Conservation (phyloP, 73 alveolate species). For the Stentor coeruleus region DNA sequence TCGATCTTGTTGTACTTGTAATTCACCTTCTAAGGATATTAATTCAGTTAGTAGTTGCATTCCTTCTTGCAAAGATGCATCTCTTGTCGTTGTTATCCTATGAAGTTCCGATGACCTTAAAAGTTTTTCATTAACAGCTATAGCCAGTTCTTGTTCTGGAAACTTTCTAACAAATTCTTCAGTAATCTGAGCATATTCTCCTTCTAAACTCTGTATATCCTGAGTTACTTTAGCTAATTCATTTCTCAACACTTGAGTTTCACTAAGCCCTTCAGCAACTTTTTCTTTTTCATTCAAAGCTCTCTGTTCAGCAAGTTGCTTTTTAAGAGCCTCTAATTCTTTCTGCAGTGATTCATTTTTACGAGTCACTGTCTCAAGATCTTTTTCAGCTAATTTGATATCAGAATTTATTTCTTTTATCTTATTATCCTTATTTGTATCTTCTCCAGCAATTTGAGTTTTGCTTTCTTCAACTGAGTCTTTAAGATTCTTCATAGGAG, state of each 20-base stretch:
- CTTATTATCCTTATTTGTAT: background rate
- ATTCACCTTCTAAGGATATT: background rate
- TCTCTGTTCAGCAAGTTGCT: too few relatives aligned
- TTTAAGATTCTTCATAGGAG: background rate
- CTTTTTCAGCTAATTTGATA: background rate
- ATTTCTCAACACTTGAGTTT: background rate
- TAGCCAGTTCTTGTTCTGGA: slow-evolving; percentile 3
- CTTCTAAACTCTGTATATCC: background rate
- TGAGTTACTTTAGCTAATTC: background rate
- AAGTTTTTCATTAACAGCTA: background rate
- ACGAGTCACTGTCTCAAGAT: background rate
- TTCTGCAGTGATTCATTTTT: background rate
- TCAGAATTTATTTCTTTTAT: background rate
- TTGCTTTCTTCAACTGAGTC: background rate
- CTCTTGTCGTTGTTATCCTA: background rate
- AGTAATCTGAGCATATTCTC: background rate
- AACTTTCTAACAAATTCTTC: background rate
- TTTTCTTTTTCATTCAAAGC: background rate
- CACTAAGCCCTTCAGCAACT: background rate
- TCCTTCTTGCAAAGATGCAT: background rate
- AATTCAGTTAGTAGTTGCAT: background rate
- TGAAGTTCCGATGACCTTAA: background rate
- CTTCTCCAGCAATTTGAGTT: background rate
- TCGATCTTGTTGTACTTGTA: background rate
- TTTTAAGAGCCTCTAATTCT: background rate